A percentile compares a stretch with the other conserved stretches of the same genome.
phyloP scores from a whole-genome alignment of 2,329 filamentous ascomycete genomes.

The Xylaria sp. region DNA sequence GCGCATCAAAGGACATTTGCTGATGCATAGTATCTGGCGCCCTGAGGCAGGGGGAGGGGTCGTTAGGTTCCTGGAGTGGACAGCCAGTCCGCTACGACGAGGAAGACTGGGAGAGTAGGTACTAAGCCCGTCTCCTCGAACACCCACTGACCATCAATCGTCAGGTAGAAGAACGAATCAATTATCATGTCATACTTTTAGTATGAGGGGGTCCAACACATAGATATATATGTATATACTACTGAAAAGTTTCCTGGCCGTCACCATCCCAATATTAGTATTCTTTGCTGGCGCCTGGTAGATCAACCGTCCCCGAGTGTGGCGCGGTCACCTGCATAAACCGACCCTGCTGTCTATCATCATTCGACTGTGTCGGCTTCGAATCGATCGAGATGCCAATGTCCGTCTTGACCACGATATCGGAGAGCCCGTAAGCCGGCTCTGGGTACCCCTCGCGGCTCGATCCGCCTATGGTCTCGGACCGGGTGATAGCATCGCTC shows the following conservation, averaged over 20 bases:
- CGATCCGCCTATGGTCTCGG: slow-evolving; percentile 12
- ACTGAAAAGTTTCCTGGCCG: background rate
- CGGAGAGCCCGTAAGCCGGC: slow-evolving; percentile 20
- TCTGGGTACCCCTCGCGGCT: slow-evolving; percentile 10
- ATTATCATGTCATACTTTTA: too few species aligned
- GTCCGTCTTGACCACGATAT: slow-evolving; percentile 34
- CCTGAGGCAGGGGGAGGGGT: too few species aligned
- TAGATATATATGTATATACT: slow-evolving; percentile 1
- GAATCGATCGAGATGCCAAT: slow-evolving; percentile 31
- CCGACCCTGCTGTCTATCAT: slow-evolving; percentile 18
- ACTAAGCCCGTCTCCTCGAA: too few species aligned
- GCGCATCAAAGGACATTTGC: background rate
- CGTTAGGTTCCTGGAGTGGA: too few species aligned
- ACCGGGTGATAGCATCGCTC: slow-evolving; percentile 14
- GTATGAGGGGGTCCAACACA: too few species aligned
- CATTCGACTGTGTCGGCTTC: slow-evolving; percentile 12
- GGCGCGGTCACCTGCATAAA: slow-evolving; percentile 27
- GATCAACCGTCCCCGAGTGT: slow-evolving; percentile 22
- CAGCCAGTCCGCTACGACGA: too few species aligned
- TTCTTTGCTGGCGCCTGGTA: slow-evolving; percentile 16
- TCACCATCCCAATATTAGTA: slow-evolving; percentile 16
- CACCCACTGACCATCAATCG: too few species aligned
- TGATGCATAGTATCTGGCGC: background rate
- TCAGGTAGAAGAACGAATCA: too few species aligned
- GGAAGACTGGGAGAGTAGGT: too few species aligned